Evolutionary conservation across 495 filamentous ascomycete species (phyloP).

Genomic region (Daldinia bambusicola): DNA sequence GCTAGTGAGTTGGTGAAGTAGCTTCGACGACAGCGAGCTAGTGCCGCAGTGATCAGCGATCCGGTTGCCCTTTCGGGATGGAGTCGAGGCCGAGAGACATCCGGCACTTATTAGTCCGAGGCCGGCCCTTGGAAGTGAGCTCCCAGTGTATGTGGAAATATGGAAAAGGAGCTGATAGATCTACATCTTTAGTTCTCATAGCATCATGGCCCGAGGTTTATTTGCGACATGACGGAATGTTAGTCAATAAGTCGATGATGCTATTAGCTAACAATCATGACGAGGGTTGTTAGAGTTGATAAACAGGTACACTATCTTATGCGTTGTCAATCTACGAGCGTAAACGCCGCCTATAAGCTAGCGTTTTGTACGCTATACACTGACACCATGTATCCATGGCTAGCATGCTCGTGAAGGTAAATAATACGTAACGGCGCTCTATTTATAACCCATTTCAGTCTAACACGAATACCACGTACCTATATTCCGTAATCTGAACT

Average conservation of each 20-base stretch:
- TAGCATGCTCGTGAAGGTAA: conserved; percentile 2
- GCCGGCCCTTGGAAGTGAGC: not conserved
- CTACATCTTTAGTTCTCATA: not conserved
- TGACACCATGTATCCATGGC: too few relatives aligned
- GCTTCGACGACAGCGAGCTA: conserved; percentile 15
- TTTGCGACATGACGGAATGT: not conserved
- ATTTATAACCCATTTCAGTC: conserved; percentile 2
- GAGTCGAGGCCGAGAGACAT: conserved; percentile 10
- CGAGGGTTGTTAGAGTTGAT: not conserved
- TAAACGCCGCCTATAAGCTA: not conserved
- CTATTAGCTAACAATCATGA: not conserved
- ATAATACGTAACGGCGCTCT: conserved; percentile 7
- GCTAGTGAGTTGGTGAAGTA: conserved; percentile 38
- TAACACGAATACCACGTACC: not conserved
- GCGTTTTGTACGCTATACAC: not conserved
- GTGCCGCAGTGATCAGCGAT: conserved; percentile 32
- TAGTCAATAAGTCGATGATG: not conserved
- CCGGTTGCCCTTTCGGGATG: conserved; percentile 19
- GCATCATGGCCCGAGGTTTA: not conserved
- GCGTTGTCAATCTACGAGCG: not conserved
- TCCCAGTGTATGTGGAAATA: not conserved
- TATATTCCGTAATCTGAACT: not conserved
- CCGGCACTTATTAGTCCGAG: conserved; percentile 22
- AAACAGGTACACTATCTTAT: not conserved
- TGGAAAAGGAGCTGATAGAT: not conserved